Evolutionary conservation across 495 filamentous ascomycete genomes (phyloP).

Genomic region (Chaetomidium leptoderma): DNA sequence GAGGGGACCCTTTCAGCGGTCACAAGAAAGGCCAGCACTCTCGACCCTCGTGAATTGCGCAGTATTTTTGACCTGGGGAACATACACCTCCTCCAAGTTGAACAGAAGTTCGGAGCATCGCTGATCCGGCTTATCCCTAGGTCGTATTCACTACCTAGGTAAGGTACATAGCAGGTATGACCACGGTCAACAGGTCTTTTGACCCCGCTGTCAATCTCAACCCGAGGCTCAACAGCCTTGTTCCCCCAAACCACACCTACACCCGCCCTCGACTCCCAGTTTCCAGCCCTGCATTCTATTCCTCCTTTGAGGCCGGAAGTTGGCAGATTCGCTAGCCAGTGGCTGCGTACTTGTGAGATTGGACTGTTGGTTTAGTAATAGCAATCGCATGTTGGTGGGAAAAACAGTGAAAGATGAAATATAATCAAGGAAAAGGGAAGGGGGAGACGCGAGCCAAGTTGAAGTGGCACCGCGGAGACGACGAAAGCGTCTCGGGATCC

Average conservation of each 20-base stretch:
- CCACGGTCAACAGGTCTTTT: too few species aligned
- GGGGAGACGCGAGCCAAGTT: conserved; percentile 56
- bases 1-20: neutral
- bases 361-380: conserved; percentile 1
- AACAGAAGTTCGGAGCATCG: neutral
- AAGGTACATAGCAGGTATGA: too few species aligned
- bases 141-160: neutral
- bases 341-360: neutral
- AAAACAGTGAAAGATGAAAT: conserved; percentile 7
- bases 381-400: neutral
- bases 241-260: neutral
- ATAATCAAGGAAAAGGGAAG: conserved; percentile 30
- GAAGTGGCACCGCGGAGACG: conserved; percentile 61
- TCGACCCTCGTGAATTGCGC: too few species aligned
- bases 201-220: neutral
- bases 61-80: too few species aligned
- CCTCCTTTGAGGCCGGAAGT: neutral
- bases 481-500: conserved; percentile 65
- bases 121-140: too few species aligned
- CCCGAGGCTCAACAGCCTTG: neutral
- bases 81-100: too few species aligned
- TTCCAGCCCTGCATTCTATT: neutral
- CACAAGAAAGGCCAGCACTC: too few species aligned
- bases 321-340: neutral
- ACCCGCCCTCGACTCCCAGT: neutral